A percentile compares a stretch with the other conserved stretches of the same genome.
phyloP scores from a whole-genome alignment of 805 yeast species.

The Suhomyces xylopsoci region DNA sequence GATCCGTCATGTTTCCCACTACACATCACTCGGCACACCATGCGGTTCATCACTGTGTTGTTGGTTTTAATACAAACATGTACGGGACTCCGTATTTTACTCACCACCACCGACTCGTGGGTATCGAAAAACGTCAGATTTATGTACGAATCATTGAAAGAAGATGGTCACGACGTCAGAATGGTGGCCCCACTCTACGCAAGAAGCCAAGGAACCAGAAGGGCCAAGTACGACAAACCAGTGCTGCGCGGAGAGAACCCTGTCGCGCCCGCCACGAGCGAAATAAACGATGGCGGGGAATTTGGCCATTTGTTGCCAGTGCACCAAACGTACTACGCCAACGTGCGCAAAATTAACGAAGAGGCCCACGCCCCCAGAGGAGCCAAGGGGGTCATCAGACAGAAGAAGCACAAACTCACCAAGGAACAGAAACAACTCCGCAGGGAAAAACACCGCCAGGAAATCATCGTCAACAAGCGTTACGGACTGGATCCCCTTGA shows the following conservation, averaged over 20 bases:
- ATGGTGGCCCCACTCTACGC: conserved; percentile 32
- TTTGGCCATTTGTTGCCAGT: conserved; percentile 31
- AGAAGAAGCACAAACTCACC: conserved; percentile 9
- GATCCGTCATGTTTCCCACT: neutral
- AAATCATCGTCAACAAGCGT: conserved; percentile 3
- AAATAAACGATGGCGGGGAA: conserved; percentile 28
- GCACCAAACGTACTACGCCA: conserved; percentile 26
- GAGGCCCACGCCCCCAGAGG: conserved; percentile 6
- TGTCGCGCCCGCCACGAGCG: conserved; percentile 1
- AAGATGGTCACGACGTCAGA: conserved; percentile 28
- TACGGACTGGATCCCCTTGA: conserved; percentile 37
- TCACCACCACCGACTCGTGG: conserved; percentile 37
- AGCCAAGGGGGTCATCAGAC: conserved; percentile 14
- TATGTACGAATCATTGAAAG: conserved; percentile 22
- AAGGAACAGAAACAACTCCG: conserved; percentile 16
- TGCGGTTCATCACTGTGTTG: neutral
- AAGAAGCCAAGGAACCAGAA: conserved; percentile 1
- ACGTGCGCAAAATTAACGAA: conserved; percentile 12
- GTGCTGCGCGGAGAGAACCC: neutral
- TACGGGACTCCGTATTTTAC: conserved; percentile 15
- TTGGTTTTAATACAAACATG: neutral
- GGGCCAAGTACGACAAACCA: neutral
- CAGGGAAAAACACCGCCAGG: neutral
- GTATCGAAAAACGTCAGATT: conserved; percentile 32
- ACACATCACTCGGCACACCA: neutral